Evolutionary conservation across 495 filamentous ascomycete genomes (phyloP), one percentile per base, ranked within the genome.

Genomic region (Hypoxylon trugodes): DNA sequence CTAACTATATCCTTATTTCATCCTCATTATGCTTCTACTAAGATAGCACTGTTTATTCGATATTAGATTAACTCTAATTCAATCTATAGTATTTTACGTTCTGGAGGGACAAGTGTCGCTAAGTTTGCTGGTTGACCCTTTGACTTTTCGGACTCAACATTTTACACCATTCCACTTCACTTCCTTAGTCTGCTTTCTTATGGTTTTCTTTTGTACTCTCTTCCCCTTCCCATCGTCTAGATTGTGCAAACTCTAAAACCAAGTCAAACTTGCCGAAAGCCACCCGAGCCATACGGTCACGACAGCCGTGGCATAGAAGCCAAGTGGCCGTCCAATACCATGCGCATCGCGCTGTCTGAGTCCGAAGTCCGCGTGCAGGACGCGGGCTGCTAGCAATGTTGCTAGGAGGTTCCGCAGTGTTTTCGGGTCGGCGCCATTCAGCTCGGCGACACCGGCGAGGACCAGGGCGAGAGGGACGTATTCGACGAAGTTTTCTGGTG

Each of bases 401-500:
- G 65, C 73, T 43, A 81, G 48, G 0, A 53, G 52, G 13, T 59
- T 57, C 25, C 68, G 72, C 19, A 81, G 61, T 1, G 51, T 42
- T 40, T 71, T 67, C 19, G 72, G 61, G 26, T 71, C 56, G 0
- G 67, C 76, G 13, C 76, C 74, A 48, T 81, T 80, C 28, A 81
- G 59, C 59, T 79, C 77, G 13, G 73, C 77, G 19, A 76, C 51
- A 13, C 69, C 66, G 2, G 71, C 57, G 2, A 59, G 45, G 0
- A 36, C 2, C 9, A 59, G 43, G 9, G 55, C 55, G 0, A 59
- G 26, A 15, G 76, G 77, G 7, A 81, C 75, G 58, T 74, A 73
- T 54, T 81, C 78, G 36, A 71, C 48, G 58, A 80, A 81, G 37
- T 80, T 81, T 12, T 59, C n/a, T n/a, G n/a, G n/a, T n/a, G n/a